Percentiles rank a stretch among this genome's conserved stretches.
These are phyloP conservation scores for Candida hispaniensis DNA, from an alignment of 805 yeast species.

Conservation along the genomic window DNA sequence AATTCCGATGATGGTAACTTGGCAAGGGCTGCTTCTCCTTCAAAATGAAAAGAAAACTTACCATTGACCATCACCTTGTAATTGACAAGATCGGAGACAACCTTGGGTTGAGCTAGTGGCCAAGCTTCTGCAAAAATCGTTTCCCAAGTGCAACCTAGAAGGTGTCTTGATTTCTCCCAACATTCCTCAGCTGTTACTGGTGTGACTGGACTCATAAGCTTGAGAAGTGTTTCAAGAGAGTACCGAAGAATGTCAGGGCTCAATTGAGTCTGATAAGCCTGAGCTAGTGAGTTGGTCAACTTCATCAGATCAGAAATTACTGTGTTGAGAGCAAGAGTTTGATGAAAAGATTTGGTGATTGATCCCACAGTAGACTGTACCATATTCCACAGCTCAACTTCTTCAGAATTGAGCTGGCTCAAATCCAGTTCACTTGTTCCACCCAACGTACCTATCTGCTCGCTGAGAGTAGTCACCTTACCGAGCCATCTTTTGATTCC, in stretches of 20 bases:
- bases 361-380: constrained; percentile 38
- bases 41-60: constrained; percentile 40
- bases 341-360: constrained; percentile 50
- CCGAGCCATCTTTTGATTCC: constrained; percentile 85
- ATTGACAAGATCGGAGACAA: constrained; percentile 31
- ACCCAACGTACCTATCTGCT: not conserved
- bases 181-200: constrained; percentile 80
- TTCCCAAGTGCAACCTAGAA: constrained; percentile 34
- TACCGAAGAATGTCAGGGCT: constrained; percentile 37
- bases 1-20: no score
- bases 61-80: constrained; percentile 69
- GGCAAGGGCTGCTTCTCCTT: no score
- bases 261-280: constrained; percentile 33
- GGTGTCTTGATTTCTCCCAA: no score
- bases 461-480: constrained; percentile 35
- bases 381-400: constrained; percentile 48
- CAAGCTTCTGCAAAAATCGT: constrained; percentile 51
- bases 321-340: constrained; percentile 61
- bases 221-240: constrained; percentile 43
- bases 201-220: constrained; percentile 65
- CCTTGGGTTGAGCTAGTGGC: constrained; percentile 42
- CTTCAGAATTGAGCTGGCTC: constrained; percentile 33
- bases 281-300: constrained; percentile 43
- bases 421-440: constrained; percentile 14
- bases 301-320: constrained; percentile 87